Base-by-base conservation (phyloP, 2,329 filamentous ascomycete species). In the Diplodia intermedia region DNA sequence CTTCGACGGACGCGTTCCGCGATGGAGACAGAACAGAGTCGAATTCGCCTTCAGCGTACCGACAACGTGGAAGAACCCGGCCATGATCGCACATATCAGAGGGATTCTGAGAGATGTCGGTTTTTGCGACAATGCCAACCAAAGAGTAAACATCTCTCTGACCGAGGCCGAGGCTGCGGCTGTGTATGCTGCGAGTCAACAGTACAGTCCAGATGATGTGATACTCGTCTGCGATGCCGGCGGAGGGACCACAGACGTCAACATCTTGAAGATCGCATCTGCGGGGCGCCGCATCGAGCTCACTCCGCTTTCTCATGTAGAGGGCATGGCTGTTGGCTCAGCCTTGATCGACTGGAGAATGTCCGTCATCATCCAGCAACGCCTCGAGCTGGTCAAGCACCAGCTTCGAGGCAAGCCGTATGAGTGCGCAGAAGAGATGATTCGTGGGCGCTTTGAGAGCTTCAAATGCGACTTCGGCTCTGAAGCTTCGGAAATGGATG, bases 21-120 rank as follows among this genome's bases (percentile, higher is more conserved):
- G 6, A 70, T 74, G 40, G 74, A 81, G 70, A 72, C 73, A 0
- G 80, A 36, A 15, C 4, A 62, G 15, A 5, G 60, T 85, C 5
- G 77, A 81, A 33, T 86, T 86, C 68, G 69, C 85, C 12, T 86
- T 86, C 73, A 85, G 83, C 66, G 82, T 84, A 1, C 84, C 84
- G 2, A 86, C 84, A 2, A 85, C 83, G 0, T 86, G 83, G 84
- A 79, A 78, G 12, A 82, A 74, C 2, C 78, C 82, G 68, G 75
- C 77, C 18, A 79, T 81, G n/a, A 79, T 85, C 70, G 83, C 84
- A 70, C 72, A 71, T 7, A 85, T 84, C 74, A 82, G 83, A 69
- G 70, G 72, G 1, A 77, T 82, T 23, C 81, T 85, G 8, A 71
- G 72, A 12, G 73, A 77, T 11, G 82, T 83, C 0, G 83, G 83